These are phyloP conservation scores for Lentithecium fluviatile DNA, from an alignment of 495 filamentous ascomycete species.

Conservation along the genomic window DNA sequence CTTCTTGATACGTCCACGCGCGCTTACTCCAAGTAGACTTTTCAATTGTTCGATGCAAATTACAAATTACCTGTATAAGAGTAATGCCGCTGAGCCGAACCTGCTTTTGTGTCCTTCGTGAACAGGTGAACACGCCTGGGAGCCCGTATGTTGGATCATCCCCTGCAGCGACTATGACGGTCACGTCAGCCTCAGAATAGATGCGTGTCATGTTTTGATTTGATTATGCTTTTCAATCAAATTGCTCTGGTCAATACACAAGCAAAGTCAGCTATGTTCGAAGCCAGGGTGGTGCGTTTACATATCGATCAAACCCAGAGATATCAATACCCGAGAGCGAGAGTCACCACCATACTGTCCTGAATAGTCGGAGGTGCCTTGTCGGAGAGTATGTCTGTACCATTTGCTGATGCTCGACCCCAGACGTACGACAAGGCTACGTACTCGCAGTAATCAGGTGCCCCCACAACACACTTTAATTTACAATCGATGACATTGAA, in stretches of 20 bases:
- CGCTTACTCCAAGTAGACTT: neutral
- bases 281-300: neutral
- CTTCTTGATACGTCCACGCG: slow-evolving; percentile 5
- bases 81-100: neutral
- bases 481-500: neutral
- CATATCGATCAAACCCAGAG: neutral
- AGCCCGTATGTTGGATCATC: slow-evolving; percentile 1
- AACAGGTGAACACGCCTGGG: neutral
- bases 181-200: neutral
- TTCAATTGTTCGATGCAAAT: neutral
- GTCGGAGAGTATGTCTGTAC: neutral
- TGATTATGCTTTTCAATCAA: neutral
- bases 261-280: neutral
- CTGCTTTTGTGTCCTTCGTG: neutral
- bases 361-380: neutral
- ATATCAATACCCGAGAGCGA: neutral
- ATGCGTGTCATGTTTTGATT: neutral
- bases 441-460: neutral
- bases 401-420: neutral
- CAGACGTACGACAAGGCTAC: neutral
- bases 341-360: neutral
- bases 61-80: neutral
- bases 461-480: neutral
- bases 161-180: neutral
- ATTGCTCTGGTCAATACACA: neutral